Evolutionary conservation across 176 grass and related monocot genomes (phyloP), one percentile per base, ranked within the genome.

Genomic region (Thinopyrum elongatum): DNA sequence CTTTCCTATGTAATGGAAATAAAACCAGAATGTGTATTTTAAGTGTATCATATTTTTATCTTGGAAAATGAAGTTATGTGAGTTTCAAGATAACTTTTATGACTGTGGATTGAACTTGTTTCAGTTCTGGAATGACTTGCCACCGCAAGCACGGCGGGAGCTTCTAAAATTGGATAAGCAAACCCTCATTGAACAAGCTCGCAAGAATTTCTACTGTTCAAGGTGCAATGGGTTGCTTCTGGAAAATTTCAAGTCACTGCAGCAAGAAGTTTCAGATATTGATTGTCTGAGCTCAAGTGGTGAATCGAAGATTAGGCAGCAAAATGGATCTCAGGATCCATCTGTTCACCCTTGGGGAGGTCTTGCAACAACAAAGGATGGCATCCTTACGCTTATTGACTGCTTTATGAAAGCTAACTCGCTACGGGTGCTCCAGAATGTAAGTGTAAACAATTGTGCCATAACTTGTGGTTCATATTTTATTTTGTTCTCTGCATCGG

Each of bases 131-230:
- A 91, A 80, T 79, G 91, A 93, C 29, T 80, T 98, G 86, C 81
- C 89, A 7, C 74, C 80, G 78, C 89, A 93, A 82, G 89, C 89
- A 64, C 90, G 95, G 26, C 87, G 89, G 51, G 88, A 91, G 55
- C 88, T 98, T 58, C 90, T 98, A 49, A 90, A 87, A 84, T 95
- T 98, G 53, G 95, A 98, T 91, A 98, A 98, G 59, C 95, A 98
- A 63, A 84, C 95, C 44, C 88, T 98, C n/a, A 93, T 95, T 65
- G 95, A 98, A 65, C 95, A 98, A 89, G 91, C 87, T 79, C 86
- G 93, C 49, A 98, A 93, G 80, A 98, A 95, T 85, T 94, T 95
- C 35, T 98, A 98, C 74, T 98, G 95, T 60, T 98, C 95, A 82
- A 91, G 95, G 67, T 98, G 95, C 85, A 98, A 98, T 80, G 95